phyloP scores from a whole-genome alignment of 2,329 filamentous ascomycete species.

The Fusarium anguioides region DNA sequence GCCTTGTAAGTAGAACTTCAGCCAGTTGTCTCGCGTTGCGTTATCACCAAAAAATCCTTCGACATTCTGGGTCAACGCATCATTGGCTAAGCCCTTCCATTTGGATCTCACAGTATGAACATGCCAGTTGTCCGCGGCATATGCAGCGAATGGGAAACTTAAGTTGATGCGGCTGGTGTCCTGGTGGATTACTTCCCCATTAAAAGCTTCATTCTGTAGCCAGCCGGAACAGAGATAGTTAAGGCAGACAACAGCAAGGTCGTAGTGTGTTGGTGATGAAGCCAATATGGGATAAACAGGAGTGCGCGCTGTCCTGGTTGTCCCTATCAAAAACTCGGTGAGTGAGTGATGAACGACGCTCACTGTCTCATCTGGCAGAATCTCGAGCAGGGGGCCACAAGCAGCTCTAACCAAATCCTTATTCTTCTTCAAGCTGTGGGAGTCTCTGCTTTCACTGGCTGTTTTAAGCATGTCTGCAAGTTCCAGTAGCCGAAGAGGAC shows the following conservation, averaged over 20 bases:
- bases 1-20: background rate
- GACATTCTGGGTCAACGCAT: conserved; percentile 4
- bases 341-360: conserved; percentile 39
- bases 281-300: conserved; percentile 23
- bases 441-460: background rate
- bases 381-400: conserved; percentile 35
- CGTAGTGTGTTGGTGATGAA: conserved; percentile 18
- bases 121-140: conserved; percentile 25
- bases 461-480: conserved; percentile 35
- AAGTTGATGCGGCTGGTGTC: conserved; percentile 1
- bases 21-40: conserved; percentile 1
- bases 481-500: conserved; percentile 34
- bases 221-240: conserved; percentile 25
- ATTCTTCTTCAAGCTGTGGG: conserved; percentile 12
- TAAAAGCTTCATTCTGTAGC: background rate
- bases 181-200: background rate
- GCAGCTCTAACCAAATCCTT: conserved; percentile 31
- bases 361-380: conserved; percentile 35
- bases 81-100: background rate
- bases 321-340: conserved; percentile 32
- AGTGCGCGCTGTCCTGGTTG: background rate
- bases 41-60: conserved; percentile 9
- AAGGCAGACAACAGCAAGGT: conserved; percentile 31
- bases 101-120: conserved; percentile 5
- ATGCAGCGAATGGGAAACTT: conserved; percentile 27